A percentile compares a stretch with the other conserved stretches of the same genome.
Conservation (phyloP, 495 filamentous ascomycete species). For the Podospora bellae-mahoneyi region DNA sequence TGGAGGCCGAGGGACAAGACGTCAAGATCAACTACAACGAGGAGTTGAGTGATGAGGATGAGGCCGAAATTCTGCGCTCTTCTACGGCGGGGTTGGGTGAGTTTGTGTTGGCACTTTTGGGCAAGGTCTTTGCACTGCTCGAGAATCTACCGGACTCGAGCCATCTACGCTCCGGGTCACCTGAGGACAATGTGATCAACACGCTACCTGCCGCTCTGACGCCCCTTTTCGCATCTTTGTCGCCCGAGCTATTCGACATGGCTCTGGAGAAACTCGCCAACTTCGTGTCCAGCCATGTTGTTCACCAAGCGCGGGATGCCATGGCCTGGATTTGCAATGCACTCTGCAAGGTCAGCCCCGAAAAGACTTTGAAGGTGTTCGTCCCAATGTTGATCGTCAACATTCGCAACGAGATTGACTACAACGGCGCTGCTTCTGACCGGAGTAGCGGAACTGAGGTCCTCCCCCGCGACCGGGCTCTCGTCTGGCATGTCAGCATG, state of each 20-base stretch:
- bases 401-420: constrained; percentile 94
- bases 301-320: constrained; percentile 94
- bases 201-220: constrained; percentile 89
- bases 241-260: constrained; percentile 87
- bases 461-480: constrained; percentile 81
- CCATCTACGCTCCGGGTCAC: constrained; percentile 79
- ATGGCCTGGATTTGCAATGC: constrained; percentile 99
- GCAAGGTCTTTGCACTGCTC: constrained; percentile 89
- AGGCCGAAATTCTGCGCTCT: constrained; percentile 88
- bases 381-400: constrained; percentile 84
- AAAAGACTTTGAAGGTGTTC: constrained; percentile 85
- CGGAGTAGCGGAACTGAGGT: constrained; percentile 91
- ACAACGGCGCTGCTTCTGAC: constrained; percentile 94
- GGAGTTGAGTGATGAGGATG: constrained; percentile 78
- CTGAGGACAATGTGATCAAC: constrained; percentile 96
- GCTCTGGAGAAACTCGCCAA: constrained; percentile 86
- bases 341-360: constrained; percentile 88
- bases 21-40: constrained; percentile 80
- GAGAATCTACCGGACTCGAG: constrained; percentile 93
- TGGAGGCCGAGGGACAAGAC: constrained; percentile 82
- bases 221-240: constrained; percentile 86
- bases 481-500: constrained; percentile 97
- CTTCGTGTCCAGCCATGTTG: constrained; percentile 93
- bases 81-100: constrained; percentile 92
- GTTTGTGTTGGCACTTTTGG: constrained; percentile 84